Evolutionary conservation across 1,284 basidiomycete genomes (phyloP), one percentile per base, ranked within the genome.

Genomic region (Rhodotorula glutinis): DNA sequence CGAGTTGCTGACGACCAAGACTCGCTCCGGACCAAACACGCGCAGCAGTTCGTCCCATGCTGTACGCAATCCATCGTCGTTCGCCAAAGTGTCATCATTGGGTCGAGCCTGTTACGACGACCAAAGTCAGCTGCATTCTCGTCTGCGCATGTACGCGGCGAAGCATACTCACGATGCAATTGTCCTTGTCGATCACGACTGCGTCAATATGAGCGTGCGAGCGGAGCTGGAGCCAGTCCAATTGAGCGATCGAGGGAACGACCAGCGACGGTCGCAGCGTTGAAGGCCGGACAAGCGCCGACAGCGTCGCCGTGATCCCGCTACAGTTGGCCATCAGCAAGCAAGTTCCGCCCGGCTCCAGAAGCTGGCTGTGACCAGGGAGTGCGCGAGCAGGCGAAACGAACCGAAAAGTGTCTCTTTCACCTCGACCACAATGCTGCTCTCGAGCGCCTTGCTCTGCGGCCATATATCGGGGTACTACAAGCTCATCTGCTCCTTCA

Each of bases 101-200:
- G 80, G 79, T 40, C 69, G 69, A 8, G 79, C 79, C 76, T 78
- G 59, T 43, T 13, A 10, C 33, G 52, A 44, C 44, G 23, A 21
- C 46, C 11, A 52, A 25, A 4, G 30, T 46, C 21, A 29, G 38
- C 44, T 30, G 11, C 29, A 1, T 30, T 51, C 17, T 7, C 14
- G 1, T 17, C 17, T 17, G 30, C 33, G 4, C 13, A 29, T 7
- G 25, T 11, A 14, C 30, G 25, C 41, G 8, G 7, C 33, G 8
- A 44, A 4, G 11, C 7, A 29, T 25, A 27, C 86, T 46, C 75
- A 91, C 92, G 73, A 98, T 79, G 77, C 95, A 98, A 74, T 98
- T 98, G 78, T 98, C 95, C 81, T 97, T 98, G 84, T 98, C 95
- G 73, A 97, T 89, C 0, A 98, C 87, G 17, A 90, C 88, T 43